Conservation (phyloP, 495 filamentous ascomycete genomes). For the Aspergillus panamensis region DNA sequence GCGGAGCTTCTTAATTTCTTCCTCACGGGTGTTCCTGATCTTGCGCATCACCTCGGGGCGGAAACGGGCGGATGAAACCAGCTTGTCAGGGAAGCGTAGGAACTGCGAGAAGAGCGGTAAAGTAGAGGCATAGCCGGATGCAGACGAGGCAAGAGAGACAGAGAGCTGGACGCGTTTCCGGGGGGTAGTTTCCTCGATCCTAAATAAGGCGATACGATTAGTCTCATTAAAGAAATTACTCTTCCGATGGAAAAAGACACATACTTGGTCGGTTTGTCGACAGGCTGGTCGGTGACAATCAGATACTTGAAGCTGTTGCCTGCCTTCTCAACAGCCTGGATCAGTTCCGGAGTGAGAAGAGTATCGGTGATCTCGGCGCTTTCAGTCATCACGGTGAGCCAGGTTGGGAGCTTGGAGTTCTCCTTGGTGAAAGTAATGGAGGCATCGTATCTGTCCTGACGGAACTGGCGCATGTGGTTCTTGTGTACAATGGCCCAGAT, state of each 20-base stretch:
- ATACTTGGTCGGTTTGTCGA: slow-evolving; percentile 86
- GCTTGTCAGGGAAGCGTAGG: slow-evolving; percentile 75
- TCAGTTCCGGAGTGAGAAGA: slow-evolving; percentile 77
- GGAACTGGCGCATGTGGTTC: slow-evolving; percentile 81
- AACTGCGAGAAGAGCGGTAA: slow-evolving; percentile 78
- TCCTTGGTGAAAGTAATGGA: slow-evolving; percentile 91
- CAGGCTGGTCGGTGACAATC: slow-evolving; percentile 85
- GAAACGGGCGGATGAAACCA: slow-evolving; percentile 76
- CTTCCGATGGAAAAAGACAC: slow-evolving; percentile 28
- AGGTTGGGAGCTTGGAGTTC: slow-evolving; percentile 80
- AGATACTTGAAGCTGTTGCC: slow-evolving; percentile 83
- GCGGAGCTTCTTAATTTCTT: slow-evolving; percentile 73
- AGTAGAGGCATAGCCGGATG: slow-evolving; percentile 58
- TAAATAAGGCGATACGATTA: slow-evolving; percentile 29
- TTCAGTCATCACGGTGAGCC: slow-evolving; percentile 95
- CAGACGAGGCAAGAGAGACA: slow-evolving; percentile 61
- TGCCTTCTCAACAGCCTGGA: slow-evolving; percentile 73
- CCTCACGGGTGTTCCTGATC: slow-evolving; percentile 74
- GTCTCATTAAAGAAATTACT: not conserved
- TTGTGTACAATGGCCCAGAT: slow-evolving; percentile 97
- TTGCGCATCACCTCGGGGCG: slow-evolving; percentile 85
- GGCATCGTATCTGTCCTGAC: slow-evolving; percentile 91
- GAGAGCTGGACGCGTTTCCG: slow-evolving; percentile 83
- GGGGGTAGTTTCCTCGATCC: slow-evolving; percentile 78
- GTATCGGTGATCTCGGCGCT: slow-evolving; percentile 91